A percentile compares a stretch with the other conserved stretches of the same genome.
phyloP scores from a whole-genome alignment of 2,329 filamentous ascomycete species.

The Fusarium odoratissimum region DNA sequence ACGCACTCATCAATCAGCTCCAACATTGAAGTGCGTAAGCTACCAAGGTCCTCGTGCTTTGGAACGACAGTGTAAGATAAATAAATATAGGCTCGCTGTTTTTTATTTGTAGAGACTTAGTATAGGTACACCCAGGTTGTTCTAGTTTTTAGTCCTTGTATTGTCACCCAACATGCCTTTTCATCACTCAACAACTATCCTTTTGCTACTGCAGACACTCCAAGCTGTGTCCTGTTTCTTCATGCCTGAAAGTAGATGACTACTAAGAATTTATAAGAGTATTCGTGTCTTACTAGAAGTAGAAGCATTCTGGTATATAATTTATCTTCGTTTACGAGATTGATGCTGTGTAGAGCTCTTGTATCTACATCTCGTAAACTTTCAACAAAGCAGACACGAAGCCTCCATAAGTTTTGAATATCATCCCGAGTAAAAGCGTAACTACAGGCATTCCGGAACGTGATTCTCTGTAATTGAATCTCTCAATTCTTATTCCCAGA shows the following conservation, averaged over 20 bases:
- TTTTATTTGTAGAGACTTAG: accelerated
- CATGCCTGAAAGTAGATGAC: accelerated
- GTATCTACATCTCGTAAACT: neutral
- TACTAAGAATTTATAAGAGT: accelerated
- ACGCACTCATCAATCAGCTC: neutral
- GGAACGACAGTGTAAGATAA: neutral
- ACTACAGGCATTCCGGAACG: accelerated
- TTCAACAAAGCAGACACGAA: neutral
- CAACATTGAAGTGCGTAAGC: neutral
- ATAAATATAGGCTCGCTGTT: too few species aligned
- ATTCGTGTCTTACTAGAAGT: neutral
- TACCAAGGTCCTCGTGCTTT: neutral
- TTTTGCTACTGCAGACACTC: accelerated
- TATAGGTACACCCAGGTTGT: accelerated
- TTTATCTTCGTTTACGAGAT: accelerated
- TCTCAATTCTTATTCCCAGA: neutral
- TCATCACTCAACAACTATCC: accelerated
- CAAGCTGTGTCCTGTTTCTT: neutral
- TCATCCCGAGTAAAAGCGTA: too few species aligned
- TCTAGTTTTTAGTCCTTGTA: neutral
- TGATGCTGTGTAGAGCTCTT: neutral
- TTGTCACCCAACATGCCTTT: neutral
- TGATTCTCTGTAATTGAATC: neutral
- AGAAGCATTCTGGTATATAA: accelerated
- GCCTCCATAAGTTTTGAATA: neutral